These are phyloP conservation scores for Colletotrichum incanum DNA, from an alignment of 2,329 filamentous ascomycete genomes.

Conservation along the genomic window DNA sequence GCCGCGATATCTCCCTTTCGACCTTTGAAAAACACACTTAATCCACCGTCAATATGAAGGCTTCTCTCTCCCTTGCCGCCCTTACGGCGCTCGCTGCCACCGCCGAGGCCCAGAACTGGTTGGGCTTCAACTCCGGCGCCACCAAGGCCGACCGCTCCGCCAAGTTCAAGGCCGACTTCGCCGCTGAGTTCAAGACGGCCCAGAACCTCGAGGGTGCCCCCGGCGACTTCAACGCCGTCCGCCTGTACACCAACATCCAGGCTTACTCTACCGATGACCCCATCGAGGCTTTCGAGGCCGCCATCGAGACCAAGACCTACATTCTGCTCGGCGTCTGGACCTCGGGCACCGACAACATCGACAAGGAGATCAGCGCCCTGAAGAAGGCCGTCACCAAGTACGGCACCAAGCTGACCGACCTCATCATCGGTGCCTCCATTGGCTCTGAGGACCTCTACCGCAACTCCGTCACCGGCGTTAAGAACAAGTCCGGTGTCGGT, in stretches of 20 bases:
- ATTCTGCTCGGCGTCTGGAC: slow-evolving; percentile 78
- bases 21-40: background rate
- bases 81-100: slow-evolving; percentile 58
- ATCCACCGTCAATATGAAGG: slow-evolving; percentile 52
- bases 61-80: slow-evolving; percentile 55
- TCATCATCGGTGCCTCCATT: slow-evolving; percentile 76
- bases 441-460: slow-evolving; percentile 80
- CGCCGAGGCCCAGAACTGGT: slow-evolving; percentile 63
- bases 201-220: slow-evolving; percentile 62
- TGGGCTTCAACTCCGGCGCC: slow-evolving; percentile 69
- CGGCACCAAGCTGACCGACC: slow-evolving; percentile 67
- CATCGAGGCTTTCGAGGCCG: slow-evolving; percentile 84
- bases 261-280: slow-evolving; percentile 80
- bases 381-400: slow-evolving; percentile 68
- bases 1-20: background rate
- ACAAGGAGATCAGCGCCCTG: slow-evolving; percentile 73
- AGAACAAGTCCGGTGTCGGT: slow-evolving; percentile 75
- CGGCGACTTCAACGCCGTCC: slow-evolving; percentile 71
- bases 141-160: slow-evolving; percentile 63
- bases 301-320: slow-evolving; percentile 71
- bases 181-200: slow-evolving; percentile 62
- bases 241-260: slow-evolving; percentile 79
- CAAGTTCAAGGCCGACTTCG: slow-evolving; percentile 68
- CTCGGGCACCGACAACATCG: slow-evolving; percentile 68
- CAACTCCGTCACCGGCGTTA: slow-evolving; percentile 71